These are phyloP conservation scores for Diplodia mutila DNA, from an alignment of 2,329 filamentous ascomycete species.

Conservation along the genomic window DNA sequence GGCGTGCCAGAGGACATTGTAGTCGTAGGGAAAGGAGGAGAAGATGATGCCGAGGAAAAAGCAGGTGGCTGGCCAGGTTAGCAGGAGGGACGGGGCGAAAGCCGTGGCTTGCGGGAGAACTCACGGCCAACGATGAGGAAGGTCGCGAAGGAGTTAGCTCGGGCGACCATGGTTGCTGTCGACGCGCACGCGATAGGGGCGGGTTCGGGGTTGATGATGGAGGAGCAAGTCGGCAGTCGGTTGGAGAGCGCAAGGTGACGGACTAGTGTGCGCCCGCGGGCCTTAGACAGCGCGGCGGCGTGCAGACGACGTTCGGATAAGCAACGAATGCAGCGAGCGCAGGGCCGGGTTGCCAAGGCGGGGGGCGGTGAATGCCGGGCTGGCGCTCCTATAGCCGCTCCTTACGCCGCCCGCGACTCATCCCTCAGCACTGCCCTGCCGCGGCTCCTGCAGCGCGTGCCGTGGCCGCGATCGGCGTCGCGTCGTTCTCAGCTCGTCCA, in stretches of 20 bases:
- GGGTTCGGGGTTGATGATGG: background rate
- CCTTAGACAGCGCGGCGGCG: background rate
- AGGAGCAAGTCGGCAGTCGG: conserved; percentile 7
- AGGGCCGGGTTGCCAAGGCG: background rate
- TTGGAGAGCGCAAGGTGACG: background rate
- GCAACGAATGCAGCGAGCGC: conserved; percentile 1
- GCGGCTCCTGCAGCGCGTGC: no score
- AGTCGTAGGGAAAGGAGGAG: conserved; percentile 94
- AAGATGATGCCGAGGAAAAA: conserved; percentile 99
- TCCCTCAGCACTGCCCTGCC: no score
- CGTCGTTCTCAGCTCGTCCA: background rate
- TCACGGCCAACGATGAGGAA: conserved; percentile 95
- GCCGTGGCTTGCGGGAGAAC: conserved; percentile 44
- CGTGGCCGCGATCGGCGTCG: no score
- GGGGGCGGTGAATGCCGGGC: background rate
- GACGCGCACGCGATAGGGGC: conserved; percentile 4
- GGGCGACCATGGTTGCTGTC: conserved; percentile 27
- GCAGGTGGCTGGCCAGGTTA: conserved; percentile 62
- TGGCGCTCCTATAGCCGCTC: no score
- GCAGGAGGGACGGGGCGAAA: conserved; percentile 20
- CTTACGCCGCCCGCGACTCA: no score
- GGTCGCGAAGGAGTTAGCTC: conserved; percentile 75
- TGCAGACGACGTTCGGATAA: conserved; percentile 20
- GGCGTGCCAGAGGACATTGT: conserved; percentile 80
- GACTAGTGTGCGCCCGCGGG: conserved; percentile 7